These are phyloP conservation scores for Cladochytrium replicatum DNA, from an alignment of 192 early-diverging fungal species.

Conservation along the genomic window DNA sequence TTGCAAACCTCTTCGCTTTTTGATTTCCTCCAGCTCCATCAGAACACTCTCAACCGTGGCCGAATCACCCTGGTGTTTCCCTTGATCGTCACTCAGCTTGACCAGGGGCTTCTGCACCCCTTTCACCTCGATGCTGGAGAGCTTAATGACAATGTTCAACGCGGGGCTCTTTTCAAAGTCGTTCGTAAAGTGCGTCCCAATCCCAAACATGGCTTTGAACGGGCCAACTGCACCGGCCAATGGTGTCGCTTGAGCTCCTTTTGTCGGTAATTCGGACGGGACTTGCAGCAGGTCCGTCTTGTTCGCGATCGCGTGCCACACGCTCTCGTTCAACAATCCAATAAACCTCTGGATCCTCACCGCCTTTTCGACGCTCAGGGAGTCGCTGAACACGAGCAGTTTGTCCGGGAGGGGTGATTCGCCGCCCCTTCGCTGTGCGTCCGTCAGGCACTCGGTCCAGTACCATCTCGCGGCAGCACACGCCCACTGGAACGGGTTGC, in stretches of 20 bases:
- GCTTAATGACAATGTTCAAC: slow-evolving; percentile 68
- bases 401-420: slow-evolving; percentile 45
- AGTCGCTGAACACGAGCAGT: slow-evolving; percentile 61
- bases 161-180: slow-evolving; percentile 40
- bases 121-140: slow-evolving; percentile 43
- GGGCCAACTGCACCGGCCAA: neutral
- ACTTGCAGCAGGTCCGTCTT: no score
- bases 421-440: no score
- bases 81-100: slow-evolving; percentile 60
- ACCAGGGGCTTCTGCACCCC: no score
- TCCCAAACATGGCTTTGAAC: slow-evolving; percentile 47
- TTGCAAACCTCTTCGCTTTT: no score
- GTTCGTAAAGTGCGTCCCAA: slow-evolving; percentile 68
- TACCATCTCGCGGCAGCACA: slow-evolving; percentile 48
- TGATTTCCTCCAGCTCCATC: no score
- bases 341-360: slow-evolving; percentile 37
- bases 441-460: slow-evolving; percentile 41
- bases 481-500: slow-evolving; percentile 54
- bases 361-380: slow-evolving; percentile 40
- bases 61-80: slow-evolving; percentile 50
- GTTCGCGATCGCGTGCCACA: no score
- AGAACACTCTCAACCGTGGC: slow-evolving; percentile 37
- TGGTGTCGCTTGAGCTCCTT: neutral
- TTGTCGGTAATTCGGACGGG: no score
- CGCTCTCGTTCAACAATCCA: slow-evolving; percentile 25